Evolutionary conservation across 306 rosid species (phyloP), one percentile per base, ranked within the genome.

Genomic region (Nissolia schottii): DNA sequence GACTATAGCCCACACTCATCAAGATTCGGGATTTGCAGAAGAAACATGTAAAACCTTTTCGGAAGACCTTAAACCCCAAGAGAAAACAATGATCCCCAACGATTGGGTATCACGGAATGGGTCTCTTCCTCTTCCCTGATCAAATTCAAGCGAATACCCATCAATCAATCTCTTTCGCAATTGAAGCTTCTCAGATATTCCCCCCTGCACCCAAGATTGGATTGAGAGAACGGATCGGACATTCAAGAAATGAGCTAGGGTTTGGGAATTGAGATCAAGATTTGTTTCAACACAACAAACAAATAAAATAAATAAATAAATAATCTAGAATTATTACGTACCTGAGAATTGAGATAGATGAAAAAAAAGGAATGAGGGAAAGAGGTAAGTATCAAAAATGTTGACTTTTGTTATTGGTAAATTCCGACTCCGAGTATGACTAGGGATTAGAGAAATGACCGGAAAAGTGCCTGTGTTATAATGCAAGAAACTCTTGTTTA

Each of bases 301-400:
- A 53, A 59, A 25, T 29, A 53, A 6, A 43, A 43, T 43, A 13
- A 43, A 7, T 3, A 43, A 14, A 43, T n/a, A n/a, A 13, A 14
- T 4, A 28, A 24, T 48, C 12, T 6, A n/a, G 31, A 58, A 57
- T 19, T n/a, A n/a, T 55, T 0, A 70, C 83, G 77, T 71, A 91
- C 96, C 97, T 76, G 78, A 65, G 70, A 91, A 92, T 96, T 76
- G 78, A 65, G 70, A 79, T 59, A 50, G 78, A 55, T 18, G 76
- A 51, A 74, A 58, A 66, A 50, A 65, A 51, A 43, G 16, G 3
- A 56, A 24, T 31, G 72, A 43, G 13, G 13, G 57, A 55, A 32
- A 64, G 57, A 37, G 71, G 62, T 37, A 29, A 63, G 64, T 32
- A 67, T 54, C 64, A 20, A 31, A 70, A 73, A 25, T 71, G 76